phyloP scores from a whole-genome alignment of 2,329 filamentous ascomycete genomes.

The Fonsecaea erecta region DNA sequence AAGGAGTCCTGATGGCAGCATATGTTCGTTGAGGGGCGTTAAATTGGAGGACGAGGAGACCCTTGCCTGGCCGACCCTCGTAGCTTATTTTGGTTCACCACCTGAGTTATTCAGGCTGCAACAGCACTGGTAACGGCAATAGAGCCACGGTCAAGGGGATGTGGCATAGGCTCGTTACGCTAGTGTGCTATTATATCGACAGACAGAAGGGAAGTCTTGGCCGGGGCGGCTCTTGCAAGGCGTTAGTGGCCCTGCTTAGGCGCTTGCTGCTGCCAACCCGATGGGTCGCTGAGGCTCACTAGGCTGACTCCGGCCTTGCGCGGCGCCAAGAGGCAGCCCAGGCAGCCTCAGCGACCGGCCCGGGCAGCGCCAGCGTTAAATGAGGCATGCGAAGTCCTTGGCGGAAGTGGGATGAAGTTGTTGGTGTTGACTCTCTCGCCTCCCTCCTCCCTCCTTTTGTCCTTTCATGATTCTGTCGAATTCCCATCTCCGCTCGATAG shows the following conservation, averaged over 20 bases:
- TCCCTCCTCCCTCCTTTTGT: neutral
- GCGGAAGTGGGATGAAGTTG: neutral
- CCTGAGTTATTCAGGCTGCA: neutral
- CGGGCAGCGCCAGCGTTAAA: neutral
- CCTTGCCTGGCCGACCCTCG: neutral
- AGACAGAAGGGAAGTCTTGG: neutral
- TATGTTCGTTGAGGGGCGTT: neutral
- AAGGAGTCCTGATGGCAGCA: neutral
- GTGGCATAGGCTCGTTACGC: neutral
- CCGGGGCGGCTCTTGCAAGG: neutral
- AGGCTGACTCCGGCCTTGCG: neutral
- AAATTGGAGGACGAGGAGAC: neutral
- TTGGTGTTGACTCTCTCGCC: neutral
- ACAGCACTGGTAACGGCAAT: neutral
- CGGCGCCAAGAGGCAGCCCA: neutral
- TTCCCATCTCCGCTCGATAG: neutral
- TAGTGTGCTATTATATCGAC: neutral
- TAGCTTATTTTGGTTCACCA: neutral
- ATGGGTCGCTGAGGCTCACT: neutral
- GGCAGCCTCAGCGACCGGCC: neutral
- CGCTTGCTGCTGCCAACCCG: neutral
- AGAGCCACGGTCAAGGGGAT: neutral
- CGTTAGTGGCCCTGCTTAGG: neutral
- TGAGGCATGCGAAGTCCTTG: neutral
- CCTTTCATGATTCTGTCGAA: neutral